A percentile compares a stretch with the other conserved stretches of the same genome.
Conservation (phyloP, 768 basidiomycete species). For the Exidia glandulosa region DNA sequence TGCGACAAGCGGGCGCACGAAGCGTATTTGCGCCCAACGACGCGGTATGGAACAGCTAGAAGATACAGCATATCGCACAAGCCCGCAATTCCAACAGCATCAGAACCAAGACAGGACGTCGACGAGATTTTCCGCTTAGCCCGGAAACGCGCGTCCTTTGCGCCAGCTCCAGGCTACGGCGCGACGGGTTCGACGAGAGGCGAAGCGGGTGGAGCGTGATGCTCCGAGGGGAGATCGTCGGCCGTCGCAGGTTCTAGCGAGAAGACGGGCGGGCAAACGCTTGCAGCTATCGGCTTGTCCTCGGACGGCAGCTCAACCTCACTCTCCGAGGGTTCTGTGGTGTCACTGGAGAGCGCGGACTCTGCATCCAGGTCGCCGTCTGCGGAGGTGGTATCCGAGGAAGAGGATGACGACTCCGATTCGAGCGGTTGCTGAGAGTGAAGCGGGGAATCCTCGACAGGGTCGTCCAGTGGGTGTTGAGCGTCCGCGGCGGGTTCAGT, state of each 20-base stretch:
- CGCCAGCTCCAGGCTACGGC: background rate
- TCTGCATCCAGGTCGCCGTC: background rate
- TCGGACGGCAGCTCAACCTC: background rate
- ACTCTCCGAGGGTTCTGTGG: background rate
- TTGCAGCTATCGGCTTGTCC: background rate
- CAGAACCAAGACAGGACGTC: too few relatives aligned
- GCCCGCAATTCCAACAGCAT: too few relatives aligned
- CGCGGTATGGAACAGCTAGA: background rate
- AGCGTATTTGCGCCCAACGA: background rate
- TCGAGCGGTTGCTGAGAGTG: too few relatives aligned
- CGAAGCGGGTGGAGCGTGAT: background rate
- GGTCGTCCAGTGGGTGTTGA: too few relatives aligned
- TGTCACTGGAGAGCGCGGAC: background rate
- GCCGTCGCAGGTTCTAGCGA: background rate
- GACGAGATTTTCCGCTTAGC: too few relatives aligned
- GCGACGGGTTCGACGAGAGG: background rate
- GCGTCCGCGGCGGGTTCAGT: too few relatives aligned
- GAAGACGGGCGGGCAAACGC: background rate
- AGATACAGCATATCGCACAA: background rate
- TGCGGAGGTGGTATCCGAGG: constrained; percentile 12
- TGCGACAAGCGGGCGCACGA: too few relatives aligned
- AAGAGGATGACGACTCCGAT: constrained; percentile 16
- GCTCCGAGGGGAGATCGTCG: background rate
- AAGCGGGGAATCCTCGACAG: too few relatives aligned
- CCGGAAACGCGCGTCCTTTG: too few relatives aligned